phyloP scores from a whole-genome alignment of 106 monocot genomes.

The Xerophyta viscosa region DNA sequence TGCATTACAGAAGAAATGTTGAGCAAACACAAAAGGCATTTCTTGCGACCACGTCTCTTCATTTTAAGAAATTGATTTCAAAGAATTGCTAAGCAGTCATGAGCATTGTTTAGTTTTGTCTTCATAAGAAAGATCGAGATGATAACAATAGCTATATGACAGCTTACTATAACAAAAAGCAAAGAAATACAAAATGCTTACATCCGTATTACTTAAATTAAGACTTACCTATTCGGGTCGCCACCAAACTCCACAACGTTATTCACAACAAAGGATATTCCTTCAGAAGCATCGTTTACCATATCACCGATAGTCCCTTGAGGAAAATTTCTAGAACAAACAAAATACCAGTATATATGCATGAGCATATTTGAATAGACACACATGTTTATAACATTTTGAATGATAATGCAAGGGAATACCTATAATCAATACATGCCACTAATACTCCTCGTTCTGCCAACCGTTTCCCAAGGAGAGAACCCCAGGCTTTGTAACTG shows the following conservation, averaged over 20 bases:
- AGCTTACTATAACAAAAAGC: no score
- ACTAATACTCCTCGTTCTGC: constrained; percentile 74
- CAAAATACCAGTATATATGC: background rate
- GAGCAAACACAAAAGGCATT: no score
- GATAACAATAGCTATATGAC: no score
- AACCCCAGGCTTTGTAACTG: constrained; percentile 86
- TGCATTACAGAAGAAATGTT: no score
- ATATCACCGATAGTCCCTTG: constrained; percentile 76
- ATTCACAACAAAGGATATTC: constrained; percentile 92
- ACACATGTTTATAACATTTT: no score
- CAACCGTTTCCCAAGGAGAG: constrained; percentile 55
- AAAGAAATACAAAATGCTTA: background rate
- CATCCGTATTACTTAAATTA: background rate
- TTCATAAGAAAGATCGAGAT: no score
- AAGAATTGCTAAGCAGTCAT: no score
- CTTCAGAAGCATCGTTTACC: constrained; percentile 74
- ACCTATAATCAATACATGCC: constrained; percentile 82
- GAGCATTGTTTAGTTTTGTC: no score
- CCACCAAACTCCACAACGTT: constrained; percentile 71
- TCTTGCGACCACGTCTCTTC: no score
- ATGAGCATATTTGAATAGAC: no score
- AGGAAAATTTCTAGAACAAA: constrained; percentile 57
- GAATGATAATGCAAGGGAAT: background rate
- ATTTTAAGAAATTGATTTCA: no score
- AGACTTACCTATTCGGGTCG: constrained; percentile 61